Evolutionary conservation across 768 basidiomycete genomes (phyloP).

Genomic region (Sarcodon aspratus): DNA sequence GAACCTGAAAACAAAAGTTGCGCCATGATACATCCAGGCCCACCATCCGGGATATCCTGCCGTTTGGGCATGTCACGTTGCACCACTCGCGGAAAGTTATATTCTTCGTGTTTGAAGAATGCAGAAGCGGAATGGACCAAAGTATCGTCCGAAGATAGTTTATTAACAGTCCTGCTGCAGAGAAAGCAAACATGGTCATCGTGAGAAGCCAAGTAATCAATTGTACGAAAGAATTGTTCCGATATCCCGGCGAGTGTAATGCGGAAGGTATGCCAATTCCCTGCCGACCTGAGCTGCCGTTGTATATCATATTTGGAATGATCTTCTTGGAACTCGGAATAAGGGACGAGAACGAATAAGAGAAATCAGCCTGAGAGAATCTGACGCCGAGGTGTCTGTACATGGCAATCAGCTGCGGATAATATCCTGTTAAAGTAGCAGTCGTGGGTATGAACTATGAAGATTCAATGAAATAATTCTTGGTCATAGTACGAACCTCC

Average conservation of each 20-base stretch:
- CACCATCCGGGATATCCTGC: slow-evolving; percentile 25
- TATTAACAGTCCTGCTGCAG: no score
- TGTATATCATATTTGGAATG: slow-evolving; percentile 48
- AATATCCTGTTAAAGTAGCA: slow-evolving; percentile 43
- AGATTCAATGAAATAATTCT: background rate
- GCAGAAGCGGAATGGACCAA: slow-evolving; percentile 13
- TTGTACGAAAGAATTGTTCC: background rate
- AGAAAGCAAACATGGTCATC: no score
- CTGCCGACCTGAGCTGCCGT: slow-evolving; percentile 43
- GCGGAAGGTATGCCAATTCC: slow-evolving; percentile 42
- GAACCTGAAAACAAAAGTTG: slow-evolving; percentile 38
- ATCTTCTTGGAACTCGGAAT: slow-evolving; percentile 20
- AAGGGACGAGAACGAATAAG: slow-evolving; percentile 60
- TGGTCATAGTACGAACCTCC: slow-evolving; percentile 36
- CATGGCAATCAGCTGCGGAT: slow-evolving; percentile 54
- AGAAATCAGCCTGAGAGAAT: slow-evolving; percentile 46
- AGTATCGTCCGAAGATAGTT: no score
- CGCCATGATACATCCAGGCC: slow-evolving; percentile 42
- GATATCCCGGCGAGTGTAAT: slow-evolving; percentile 2
- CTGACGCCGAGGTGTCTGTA: slow-evolving; percentile 51
- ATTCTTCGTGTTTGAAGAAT: slow-evolving; percentile 9
- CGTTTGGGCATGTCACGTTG: slow-evolving; percentile 26
- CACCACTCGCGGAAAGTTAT: slow-evolving; percentile 43
- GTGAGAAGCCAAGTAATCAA: background rate
- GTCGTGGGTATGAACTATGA: background rate